Percentiles rank a stretch among this genome's conserved stretches.
Evolutionary conservation across 148 eudicot genomes (phyloP).

Genomic region (Persicaria maculosa): DNA sequence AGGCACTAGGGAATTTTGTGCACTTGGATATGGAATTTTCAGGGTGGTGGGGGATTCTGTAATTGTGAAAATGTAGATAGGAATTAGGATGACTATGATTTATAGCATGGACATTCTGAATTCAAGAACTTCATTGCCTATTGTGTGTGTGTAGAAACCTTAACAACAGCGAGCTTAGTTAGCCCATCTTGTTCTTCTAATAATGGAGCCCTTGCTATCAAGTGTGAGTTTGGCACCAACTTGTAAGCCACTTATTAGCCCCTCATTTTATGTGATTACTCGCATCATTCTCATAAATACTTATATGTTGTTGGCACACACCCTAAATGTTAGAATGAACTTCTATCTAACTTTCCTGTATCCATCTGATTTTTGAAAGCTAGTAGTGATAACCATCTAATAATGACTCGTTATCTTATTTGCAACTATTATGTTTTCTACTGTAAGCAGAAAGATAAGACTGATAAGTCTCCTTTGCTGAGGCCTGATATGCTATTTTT

Average conservation of each 20-base stretch:
- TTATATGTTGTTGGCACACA: too few species aligned
- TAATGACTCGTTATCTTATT: background rate
- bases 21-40: background rate
- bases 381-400: background rate
- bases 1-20: background rate
- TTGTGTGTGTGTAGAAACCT: background rate
- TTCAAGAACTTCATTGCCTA: background rate
- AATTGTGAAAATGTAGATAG: background rate
- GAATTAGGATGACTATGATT: background rate
- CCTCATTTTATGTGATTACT: too few species aligned
- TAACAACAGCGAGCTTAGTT: background rate
- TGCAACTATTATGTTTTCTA: background rate
- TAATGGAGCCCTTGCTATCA: background rate
- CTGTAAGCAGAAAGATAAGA: background rate
- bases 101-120: background rate
- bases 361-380: background rate
- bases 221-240: too few species aligned
- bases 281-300: too few species aligned
- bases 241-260: too few species aligned
- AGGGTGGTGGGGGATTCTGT: background rate
- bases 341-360: background rate
- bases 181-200: background rate
- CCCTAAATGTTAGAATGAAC: background rate
- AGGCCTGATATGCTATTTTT: constrained; percentile 17
- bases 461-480: background rate